phyloP scores from a whole-genome alignment of 768 basidiomycete species.

The Boletus insuetus region DNA sequence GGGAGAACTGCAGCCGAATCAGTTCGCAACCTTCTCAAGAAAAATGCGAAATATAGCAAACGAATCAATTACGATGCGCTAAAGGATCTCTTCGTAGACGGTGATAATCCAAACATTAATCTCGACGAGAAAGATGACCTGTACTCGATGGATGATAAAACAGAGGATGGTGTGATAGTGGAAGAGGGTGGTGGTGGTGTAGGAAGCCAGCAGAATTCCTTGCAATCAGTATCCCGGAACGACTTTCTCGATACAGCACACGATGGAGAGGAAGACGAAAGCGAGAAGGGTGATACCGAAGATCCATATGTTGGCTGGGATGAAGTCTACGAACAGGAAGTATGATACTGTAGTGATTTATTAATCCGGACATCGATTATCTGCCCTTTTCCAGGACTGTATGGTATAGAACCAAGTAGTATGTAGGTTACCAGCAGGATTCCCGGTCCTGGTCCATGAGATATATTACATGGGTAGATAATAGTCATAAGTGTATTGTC shows the following conservation, averaged over 20 bases:
- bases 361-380: no score
- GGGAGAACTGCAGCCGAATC: slow-evolving; percentile 35
- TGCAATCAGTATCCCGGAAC: slow-evolving; percentile 27
- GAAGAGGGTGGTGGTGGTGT: slow-evolving; percentile 42
- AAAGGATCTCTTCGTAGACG: slow-evolving; percentile 68
- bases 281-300: slow-evolving; percentile 40
- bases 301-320: slow-evolving; percentile 36
- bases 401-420: neutral
- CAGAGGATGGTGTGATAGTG: slow-evolving; percentile 39
- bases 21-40: slow-evolving; percentile 60
- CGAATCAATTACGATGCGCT: slow-evolving; percentile 93
- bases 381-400: neutral
- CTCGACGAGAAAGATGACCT: slow-evolving; percentile 47
- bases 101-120: slow-evolving; percentile 17
- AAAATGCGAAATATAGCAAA: slow-evolving; percentile 85
- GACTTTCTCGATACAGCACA: slow-evolving; percentile 1
- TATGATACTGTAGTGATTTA: slow-evolving; percentile 21
- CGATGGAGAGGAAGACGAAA: slow-evolving; percentile 30
- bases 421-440: neutral
- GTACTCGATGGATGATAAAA: slow-evolving; percentile 53
- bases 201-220: slow-evolving; percentile 26
- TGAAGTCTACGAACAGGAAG: slow-evolving; percentile 73
- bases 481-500: slow-evolving; percentile 31
- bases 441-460: neutral
- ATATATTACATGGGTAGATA: slow-evolving; percentile 21